These are phyloP conservation scores for Plenodomus biglobosus DNA, from an alignment of 2,329 filamentous ascomycete genomes.

Conservation along the genomic window DNA sequence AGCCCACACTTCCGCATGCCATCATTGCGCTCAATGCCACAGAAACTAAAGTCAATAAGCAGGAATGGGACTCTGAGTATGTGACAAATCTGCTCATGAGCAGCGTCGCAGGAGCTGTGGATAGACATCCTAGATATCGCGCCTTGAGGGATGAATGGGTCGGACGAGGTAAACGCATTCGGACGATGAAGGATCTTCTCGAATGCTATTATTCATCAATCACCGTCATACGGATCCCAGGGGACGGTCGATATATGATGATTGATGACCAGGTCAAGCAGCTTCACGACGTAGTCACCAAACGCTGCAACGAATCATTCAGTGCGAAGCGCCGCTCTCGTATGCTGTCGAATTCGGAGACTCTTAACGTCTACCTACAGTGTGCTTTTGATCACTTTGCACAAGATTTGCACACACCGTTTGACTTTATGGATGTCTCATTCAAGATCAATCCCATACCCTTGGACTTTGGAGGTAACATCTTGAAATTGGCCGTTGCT, in stretches of 20 bases:
- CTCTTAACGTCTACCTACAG: conserved; percentile 53
- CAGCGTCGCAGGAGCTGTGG: neutral
- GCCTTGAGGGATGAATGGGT: conserved; percentile 10
- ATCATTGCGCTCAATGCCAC: conserved; percentile 57
- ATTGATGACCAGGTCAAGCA: conserved; percentile 54
- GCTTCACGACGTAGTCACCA: conserved; percentile 49
- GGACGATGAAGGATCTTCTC: conserved; percentile 13
- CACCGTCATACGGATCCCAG: conserved; percentile 51
- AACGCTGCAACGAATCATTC: conserved; percentile 33
- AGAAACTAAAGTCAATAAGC: conserved; percentile 43
- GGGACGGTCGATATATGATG: conserved; percentile 49
- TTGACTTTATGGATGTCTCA: conserved; percentile 55
- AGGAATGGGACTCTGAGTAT: conserved; percentile 48
- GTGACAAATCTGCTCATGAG: conserved; percentile 46
- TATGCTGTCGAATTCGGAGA: conserved; percentile 52
- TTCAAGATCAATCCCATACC: conserved; percentile 52
- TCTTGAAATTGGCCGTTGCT: conserved; percentile 52
- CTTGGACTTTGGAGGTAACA: conserved; percentile 53
- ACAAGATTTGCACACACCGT: conserved; percentile 48
- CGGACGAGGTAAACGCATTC: conserved; percentile 7
- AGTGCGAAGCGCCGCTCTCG: conserved; percentile 33
- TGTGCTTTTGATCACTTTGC: conserved; percentile 56
- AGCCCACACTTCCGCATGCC: conserved; percentile 58
- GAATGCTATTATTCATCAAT: conserved; percentile 55
- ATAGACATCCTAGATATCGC: conserved; percentile 3